These are phyloP conservation scores for Colletotrichum sp. DNA, from an alignment of 2,329 filamentous ascomycete genomes.

Conservation along the genomic window DNA sequence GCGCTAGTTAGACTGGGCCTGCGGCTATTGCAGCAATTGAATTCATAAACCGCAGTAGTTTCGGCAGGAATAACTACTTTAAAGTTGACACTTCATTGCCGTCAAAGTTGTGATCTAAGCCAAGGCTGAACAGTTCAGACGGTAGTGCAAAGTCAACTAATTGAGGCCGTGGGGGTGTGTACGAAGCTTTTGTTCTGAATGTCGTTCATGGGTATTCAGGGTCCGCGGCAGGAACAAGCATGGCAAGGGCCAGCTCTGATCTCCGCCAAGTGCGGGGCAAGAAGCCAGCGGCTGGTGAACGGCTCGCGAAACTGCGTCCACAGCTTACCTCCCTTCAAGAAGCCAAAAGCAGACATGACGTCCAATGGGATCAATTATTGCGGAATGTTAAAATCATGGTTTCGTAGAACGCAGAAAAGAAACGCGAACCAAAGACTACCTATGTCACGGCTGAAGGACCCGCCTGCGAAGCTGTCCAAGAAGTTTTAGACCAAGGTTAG, in stretches of 20 bases:
- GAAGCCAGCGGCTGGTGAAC: not conserved
- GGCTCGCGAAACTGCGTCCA: not conserved
- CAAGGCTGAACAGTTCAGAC: not conserved
- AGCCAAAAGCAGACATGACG: not conserved
- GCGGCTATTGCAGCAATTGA: not conserved
- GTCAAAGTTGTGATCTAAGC: not conserved
- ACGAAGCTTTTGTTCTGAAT: not conserved
- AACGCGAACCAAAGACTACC: not conserved
- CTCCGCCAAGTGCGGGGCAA: not conserved
- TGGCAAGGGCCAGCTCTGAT: not conserved
- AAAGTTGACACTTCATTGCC: not conserved
- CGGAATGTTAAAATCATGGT: not conserved
- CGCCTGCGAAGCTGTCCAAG: not conserved
- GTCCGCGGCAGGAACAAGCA: not conserved
- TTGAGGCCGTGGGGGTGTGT: not conserved
- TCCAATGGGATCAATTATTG: not conserved
- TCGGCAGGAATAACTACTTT: not conserved
- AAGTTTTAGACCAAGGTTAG: not conserved
- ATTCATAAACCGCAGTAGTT: not conserved
- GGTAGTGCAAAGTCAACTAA: not conserved
- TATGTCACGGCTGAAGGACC: not conserved
- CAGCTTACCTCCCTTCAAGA: not conserved
- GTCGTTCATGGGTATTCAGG: not conserved
- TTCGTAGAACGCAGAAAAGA: not conserved
- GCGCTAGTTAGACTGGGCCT: not conserved